A percentile compares a stretch with the other conserved stretches of the same genome.
Conservation (phyloP, 1,139 yeast species). For the Hanseniaspora gamundiae region DNA sequence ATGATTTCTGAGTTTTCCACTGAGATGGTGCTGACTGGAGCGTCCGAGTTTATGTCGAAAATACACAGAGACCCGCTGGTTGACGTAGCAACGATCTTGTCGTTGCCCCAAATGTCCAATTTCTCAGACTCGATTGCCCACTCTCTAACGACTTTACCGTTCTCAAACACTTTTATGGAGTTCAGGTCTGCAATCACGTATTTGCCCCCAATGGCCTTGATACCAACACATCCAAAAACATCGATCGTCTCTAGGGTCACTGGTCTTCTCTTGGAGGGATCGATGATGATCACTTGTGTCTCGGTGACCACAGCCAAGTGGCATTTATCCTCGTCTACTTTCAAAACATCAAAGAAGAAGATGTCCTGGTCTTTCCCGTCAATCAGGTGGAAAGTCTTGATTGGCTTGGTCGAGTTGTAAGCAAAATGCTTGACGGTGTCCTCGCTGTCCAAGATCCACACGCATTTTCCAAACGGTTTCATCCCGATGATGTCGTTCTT, state of each 20-base stretch:
- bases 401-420: slow-evolving; percentile 19
- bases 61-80: slow-evolving; percentile 14
- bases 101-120: slow-evolving; percentile 11
- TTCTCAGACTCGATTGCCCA: slow-evolving; percentile 17
- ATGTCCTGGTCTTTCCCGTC: slow-evolving; percentile 23
- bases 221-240: slow-evolving; percentile 11
- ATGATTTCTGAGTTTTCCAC: slow-evolving; percentile 17
- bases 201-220: slow-evolving; percentile 13
- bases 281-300: slow-evolving; percentile 18
- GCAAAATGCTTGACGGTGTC: slow-evolving; percentile 22
- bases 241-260: slow-evolving; percentile 16
- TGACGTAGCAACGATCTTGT: slow-evolving; percentile 14
- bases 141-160: slow-evolving; percentile 10
- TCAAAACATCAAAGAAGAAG: slow-evolving; percentile 17
- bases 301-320: slow-evolving; percentile 14
- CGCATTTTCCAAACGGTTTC: slow-evolving; percentile 15
- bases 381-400: slow-evolving; percentile 22
- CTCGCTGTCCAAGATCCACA: slow-evolving; percentile 23
- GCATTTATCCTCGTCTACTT: slow-evolving; percentile 8
- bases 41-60: slow-evolving; percentile 11
- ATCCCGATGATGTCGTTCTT: slow-evolving; percentile 19
- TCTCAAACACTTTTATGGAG: slow-evolving; percentile 12
- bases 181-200: slow-evolving; percentile 15
- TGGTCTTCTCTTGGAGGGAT: slow-evolving; percentile 25
- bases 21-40: slow-evolving; percentile 12